Evolutionary conservation across 1,139 yeast species (phyloP), one percentile per base, ranked within the genome.

Genomic region (Suhomyces kunorum): DNA sequence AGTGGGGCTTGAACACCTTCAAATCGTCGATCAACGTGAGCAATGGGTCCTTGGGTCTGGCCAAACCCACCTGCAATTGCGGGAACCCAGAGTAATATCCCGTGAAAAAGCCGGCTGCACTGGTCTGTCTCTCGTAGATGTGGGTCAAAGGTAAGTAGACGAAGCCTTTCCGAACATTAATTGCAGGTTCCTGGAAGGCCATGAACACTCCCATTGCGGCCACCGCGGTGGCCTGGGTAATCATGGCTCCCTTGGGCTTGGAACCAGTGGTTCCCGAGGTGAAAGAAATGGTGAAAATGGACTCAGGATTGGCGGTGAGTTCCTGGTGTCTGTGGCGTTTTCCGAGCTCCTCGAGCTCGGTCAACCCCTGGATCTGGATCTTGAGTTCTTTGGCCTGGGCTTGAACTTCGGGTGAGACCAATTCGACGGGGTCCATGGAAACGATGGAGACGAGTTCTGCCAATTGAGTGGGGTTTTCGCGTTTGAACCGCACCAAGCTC

Each of bases 71-170:
- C 25, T 22, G 28, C 19, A 71, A 50, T 44, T 64, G 71, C 4
- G 79, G 78, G 51, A 69, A 73, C 1, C 75, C 78, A 42, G 71
- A 56, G 20, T 61, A 54, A 41, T 63, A 71, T 34, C 78, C 78
- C 46, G 55, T 48, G 12, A 56, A 45, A 31, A 67, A 45, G 7
- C 58, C 62, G 44, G 57, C 55, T 1, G 64, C 63, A 30, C 59
- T 49, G 28, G 63, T 61, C 49, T 64, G 63, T 45, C 74, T 54
- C 50, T 69, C 74, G 44, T 58, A 69, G 24, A 69, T 67, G 47
- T 69, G 75, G n/a, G 73, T 70, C 47, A 67, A 58, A 1, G 74
- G 74, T 34, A 68, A 51, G 42, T 59, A 66, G 8, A 56, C 50
- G 39, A 58, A 61, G 5, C 59, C 61, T 28, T 44, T 51, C 3